These are phyloP conservation scores for Irineochytrium annulatum DNA, from an alignment of 192 early-diverging fungal species.

Conservation along the genomic window DNA sequence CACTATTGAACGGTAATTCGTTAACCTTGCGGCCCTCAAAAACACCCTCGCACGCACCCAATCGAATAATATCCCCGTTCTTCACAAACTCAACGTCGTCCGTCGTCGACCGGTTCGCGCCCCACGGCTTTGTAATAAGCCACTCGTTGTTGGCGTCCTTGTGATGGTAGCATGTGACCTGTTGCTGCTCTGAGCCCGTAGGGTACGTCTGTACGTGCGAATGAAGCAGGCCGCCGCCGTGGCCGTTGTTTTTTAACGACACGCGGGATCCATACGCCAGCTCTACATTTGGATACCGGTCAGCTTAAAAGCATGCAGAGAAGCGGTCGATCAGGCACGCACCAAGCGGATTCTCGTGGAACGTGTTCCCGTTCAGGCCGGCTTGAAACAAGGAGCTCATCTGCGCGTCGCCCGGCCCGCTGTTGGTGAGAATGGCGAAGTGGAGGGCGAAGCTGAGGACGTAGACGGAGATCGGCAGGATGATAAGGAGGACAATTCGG, in stretches of 20 bases:
- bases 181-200: slow-evolving; percentile 88
- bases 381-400: slow-evolving; percentile 99
- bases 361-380: slow-evolving; percentile 73
- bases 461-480: slow-evolving; percentile 80
- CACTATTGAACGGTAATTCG: slow-evolving; percentile 20
- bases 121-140: slow-evolving; percentile 64
- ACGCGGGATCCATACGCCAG: slow-evolving; percentile 88
- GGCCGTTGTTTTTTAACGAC: slow-evolving; percentile 75
- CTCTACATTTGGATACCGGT: slow-evolving; percentile 46
- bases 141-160: slow-evolving; percentile 94
- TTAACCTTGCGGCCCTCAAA: not conserved
- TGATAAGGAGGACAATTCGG: slow-evolving; percentile 74
- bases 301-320: not conserved
- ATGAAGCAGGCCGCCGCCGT: slow-evolving; percentile 87
- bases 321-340: not conserved
- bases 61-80: slow-evolving; percentile 77
- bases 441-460: slow-evolving; percentile 78
- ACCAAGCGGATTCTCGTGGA: slow-evolving; percentile 78
- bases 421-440: slow-evolving; percentile 77
- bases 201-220: slow-evolving; percentile 88
- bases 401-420: slow-evolving; percentile 81
- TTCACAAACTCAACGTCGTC: slow-evolving; percentile 59
- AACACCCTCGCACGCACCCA: slow-evolving; percentile 39
- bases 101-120: slow-evolving; percentile 19
- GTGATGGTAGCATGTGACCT: slow-evolving; percentile 91